These are phyloP conservation scores for Blastomyces silverae DNA, from an alignment of 2,329 filamentous ascomycete species.

Conservation along the genomic window DNA sequence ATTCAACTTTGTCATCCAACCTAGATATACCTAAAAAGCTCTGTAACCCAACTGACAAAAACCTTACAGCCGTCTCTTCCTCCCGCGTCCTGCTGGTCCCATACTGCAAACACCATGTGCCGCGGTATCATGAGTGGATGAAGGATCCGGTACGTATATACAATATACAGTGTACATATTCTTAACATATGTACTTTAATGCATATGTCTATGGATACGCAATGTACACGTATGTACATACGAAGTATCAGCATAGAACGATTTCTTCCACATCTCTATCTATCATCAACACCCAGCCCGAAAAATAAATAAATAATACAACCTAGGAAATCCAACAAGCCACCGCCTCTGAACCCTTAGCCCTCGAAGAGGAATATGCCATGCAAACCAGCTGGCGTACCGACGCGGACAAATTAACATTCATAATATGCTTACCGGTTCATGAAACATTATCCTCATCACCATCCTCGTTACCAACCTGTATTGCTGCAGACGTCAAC, in stretches of 20 bases:
- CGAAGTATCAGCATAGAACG: no score
- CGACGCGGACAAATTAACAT: constrained; percentile 82
- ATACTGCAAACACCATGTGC: constrained; percentile 74
- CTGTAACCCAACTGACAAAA: constrained; percentile 4
- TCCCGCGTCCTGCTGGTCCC: constrained; percentile 68
- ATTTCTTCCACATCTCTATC: no score
- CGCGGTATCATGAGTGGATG: constrained; percentile 87
- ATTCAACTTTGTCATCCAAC: not conserved
- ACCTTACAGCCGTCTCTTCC: constrained; percentile 60
- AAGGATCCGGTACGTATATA: constrained; percentile 55
- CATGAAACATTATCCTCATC: constrained; percentile 7
- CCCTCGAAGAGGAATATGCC: constrained; percentile 71
- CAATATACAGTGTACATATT: constrained; percentile 1
- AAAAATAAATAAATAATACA: constrained; percentile 11
- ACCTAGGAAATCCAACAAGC: constrained; percentile 65
- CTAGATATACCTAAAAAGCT: not conserved
- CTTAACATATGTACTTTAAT: not conserved
- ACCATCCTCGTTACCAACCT: not conserved
- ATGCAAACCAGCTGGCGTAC: constrained; percentile 86
- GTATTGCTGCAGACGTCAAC: not conserved
- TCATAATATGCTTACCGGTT: constrained; percentile 65
- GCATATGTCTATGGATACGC: not conserved
- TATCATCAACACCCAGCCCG: not conserved
- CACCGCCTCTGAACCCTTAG: constrained; percentile 81
- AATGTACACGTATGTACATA: not conserved